Evolutionary conservation across 768 basidiomycete species (phyloP), one percentile per base, ranked within the genome.

Genomic region (Psilocybe sp.): DNA sequence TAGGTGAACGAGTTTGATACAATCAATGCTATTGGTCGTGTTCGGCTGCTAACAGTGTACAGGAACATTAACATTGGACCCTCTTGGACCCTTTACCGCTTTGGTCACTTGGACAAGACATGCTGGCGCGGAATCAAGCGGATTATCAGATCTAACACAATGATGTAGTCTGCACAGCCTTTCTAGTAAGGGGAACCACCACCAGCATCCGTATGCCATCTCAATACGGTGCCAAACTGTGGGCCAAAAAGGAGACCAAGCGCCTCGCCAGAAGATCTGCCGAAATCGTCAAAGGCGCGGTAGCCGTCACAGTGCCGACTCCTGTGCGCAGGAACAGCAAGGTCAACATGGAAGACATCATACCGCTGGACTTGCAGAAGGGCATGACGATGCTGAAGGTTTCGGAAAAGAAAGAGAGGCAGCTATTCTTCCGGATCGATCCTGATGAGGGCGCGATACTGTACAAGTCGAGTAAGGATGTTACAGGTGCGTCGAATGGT

Each of bases 341-440:
- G n/a, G 43, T 59, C 39, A 46, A 45, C 33, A 53, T 47, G n/a
- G 64, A 85, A 34, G 65, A 76, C 12, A 66, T 71, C 2, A 74
- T 87, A 4, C 84, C 85, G 0, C 64, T 67, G 40, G 56, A 71
- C 19, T 67, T 87, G 18, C 74, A 76, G 61, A 69, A 72, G 7
- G 89, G 89, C 15, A 80, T 80, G 13, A 72, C 76, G 4, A 87
- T 95, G 85, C 80, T 82, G 57, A 96, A 96, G 67, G 81, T 94
- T 37, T 85, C 89, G 11, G 78, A 81, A 20, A 85, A 82, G 66
- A 84, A 83, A 52, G 75, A 84, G 64, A 89, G 85, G 64, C 77
- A 75, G 37, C 75, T 86, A 16, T 52, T 82, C 8, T 87, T 93
- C 65, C 71, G 74, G 52, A 69, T 95, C 14, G 85, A 91, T 59